Base-by-base conservation (phyloP, 441 rosid genomes). In the Populus hybrid region DNA sequence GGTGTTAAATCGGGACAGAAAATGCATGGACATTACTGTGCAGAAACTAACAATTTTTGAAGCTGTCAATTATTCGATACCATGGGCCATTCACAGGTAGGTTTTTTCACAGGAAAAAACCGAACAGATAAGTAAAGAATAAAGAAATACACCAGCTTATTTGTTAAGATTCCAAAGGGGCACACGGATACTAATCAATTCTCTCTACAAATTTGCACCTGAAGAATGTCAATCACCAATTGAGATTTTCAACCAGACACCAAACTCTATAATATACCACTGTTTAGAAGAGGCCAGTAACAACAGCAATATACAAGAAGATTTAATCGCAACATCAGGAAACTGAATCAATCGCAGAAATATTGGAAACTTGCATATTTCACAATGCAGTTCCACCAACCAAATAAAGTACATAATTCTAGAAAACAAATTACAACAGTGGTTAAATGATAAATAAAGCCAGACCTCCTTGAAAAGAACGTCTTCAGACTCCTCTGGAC, bases 381-480 rank as follows among this genome's bases (percentile, higher is more conserved):
- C 36, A 78, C 61, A 16, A 50, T 68, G 21, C n/a, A 1, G 14
- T 40, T 72, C 30, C 74, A 59, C 69, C 69, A 42, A 65, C 24
- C 50, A 68, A 70, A 50, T 67, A 26, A 46, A 42, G 64, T 18
- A 42, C 50, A 38, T 35, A 34, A 63, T 30, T 50, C 28, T 32
- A 61, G 11, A 18, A 69, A 38, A 75, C 46, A 61, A 75, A 40
- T 6, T 67, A 46, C 5, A 67, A 71, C 63, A 38, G 73, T 10
- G 67, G 67, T 57, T 75, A 28, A 63, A 71, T 12, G 38, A 68
- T 64, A 75, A 75, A 77, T 81, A 81, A 83, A 42, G 23, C 23
- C 78, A 61, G 24, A 95, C 99, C 99, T 95, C 99, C 89, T 95
- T 95, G 83, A 95, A 95, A 71, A 95, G 94, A 85, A 95, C 97